phyloP scores from a whole-genome alignment of 768 basidiomycete species.

The Naematelia aurantialba region DNA sequence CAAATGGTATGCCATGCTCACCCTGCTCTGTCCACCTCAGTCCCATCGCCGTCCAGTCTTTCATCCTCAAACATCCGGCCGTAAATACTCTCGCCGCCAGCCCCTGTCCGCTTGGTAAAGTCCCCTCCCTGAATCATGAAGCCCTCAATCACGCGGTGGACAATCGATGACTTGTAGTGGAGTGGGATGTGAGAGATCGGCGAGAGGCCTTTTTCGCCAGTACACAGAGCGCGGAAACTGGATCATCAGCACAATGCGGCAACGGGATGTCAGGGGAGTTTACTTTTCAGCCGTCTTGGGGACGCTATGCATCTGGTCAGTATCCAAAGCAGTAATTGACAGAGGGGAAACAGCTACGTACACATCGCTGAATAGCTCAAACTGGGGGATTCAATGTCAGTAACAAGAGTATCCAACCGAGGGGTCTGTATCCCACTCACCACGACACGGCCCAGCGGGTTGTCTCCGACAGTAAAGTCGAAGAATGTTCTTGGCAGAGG shows the following conservation, averaged over 20 bases:
- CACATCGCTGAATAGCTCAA: slow-evolving; percentile 66
- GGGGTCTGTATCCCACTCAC: slow-evolving; percentile 19
- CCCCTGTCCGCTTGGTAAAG: slow-evolving; percentile 59
- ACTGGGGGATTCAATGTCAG: slow-evolving; percentile 20
- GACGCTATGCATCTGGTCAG: slow-evolving; percentile 48
- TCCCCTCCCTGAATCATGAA: slow-evolving; percentile 79
- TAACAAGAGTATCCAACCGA: not conserved
- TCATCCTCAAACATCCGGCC: slow-evolving; percentile 68
- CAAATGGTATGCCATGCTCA: slow-evolving; percentile 40
- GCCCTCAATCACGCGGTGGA: slow-evolving; percentile 69
- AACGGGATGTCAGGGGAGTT: slow-evolving; percentile 18
- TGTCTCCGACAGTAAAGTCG: slow-evolving; percentile 72
- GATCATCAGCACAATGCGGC: slow-evolving; percentile 59
- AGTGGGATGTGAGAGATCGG: slow-evolving; percentile 63
- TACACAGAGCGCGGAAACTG: slow-evolving; percentile 82
- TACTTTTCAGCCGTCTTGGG: slow-evolving; percentile 76
- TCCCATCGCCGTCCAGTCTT: slow-evolving; percentile 57
- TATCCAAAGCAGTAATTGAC: not conserved
- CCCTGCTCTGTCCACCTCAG: slow-evolving; percentile 58
- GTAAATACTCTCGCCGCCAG: slow-evolving; percentile 52
- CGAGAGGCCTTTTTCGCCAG: slow-evolving; percentile 77
- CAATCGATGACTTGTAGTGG: slow-evolving; percentile 73
- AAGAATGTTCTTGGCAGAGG: slow-evolving; percentile 30
- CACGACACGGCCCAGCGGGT: slow-evolving; percentile 44
- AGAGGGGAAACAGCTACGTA: slow-evolving; percentile 16